Base-by-base conservation (phyloP, 2,329 filamentous ascomycete genomes). In the Clarireedia sp. region DNA sequence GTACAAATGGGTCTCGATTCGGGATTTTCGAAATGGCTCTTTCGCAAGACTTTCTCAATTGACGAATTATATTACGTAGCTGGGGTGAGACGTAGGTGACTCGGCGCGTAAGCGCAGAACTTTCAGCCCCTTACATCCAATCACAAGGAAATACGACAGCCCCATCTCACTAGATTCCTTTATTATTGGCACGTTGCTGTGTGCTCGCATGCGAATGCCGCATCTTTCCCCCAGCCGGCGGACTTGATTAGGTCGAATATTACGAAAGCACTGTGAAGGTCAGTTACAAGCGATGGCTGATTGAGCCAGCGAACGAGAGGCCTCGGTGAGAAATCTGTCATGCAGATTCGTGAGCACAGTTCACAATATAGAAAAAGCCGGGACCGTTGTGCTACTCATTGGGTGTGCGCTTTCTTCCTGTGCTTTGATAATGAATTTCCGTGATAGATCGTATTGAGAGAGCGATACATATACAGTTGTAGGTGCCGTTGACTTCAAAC, bases 381-480 rank as follows among this genome's bases (percentile, higher is more conserved):
- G 52, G 58, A 54, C 60, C 62, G 63, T 61, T 49, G 58, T 63
- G 59, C 58, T 64, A 58, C 48, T 58, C 54, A 59, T 64, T 60
- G 60, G 64, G 29, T 33, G 10, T 64, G 63, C 44, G 45, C 36
- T 10, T 38, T n/a, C 29, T 33, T 10, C 29, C 17, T 33, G 38
- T 41, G 40, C 63, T 62, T 57, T 61, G 63, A 60, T 57, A 54
- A 50, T 49, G 52, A 56, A 61, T 38, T 55, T 53, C 58, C 51
- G 48, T 57, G 57, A 59, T 58, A 48, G 46, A 24, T 37, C 52
- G 45, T 49, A 49, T 54, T 33, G 6, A 45, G 45, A 55, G 51
- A 24, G 48, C 54, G 54, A 63, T 66, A 67, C 64, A 67, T 68
- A 68, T 67, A 68, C 60, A 61, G 60, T 48, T 41, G 44, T 67